A percentile compares a stretch with the other conserved stretches of the same genome.
These are phyloP conservation scores for Globisporangium cylindrosporum DNA, from an alignment of 352 stramenopile genomes.

Conservation along the genomic window DNA sequence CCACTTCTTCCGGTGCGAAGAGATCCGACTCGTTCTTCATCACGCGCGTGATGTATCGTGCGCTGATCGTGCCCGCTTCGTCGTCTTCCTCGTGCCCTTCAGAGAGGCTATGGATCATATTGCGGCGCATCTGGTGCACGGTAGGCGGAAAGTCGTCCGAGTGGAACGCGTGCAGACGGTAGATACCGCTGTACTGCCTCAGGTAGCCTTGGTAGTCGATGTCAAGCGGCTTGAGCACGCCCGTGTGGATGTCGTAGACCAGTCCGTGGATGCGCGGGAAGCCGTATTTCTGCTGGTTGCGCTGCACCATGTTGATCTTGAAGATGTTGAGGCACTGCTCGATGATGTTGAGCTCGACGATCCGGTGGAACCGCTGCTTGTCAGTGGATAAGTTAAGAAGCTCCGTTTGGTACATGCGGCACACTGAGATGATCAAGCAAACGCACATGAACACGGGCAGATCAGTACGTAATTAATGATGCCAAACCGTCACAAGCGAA, in stretches of 20 bases:
- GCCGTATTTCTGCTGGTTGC: slow-evolving; percentile 57
- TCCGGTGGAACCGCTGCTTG: slow-evolving; percentile 34
- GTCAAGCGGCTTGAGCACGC: slow-evolving; percentile 58
- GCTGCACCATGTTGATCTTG: slow-evolving; percentile 84
- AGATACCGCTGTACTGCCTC: slow-evolving; percentile 41
- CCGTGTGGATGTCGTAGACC: slow-evolving; percentile 67
- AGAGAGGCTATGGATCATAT: slow-evolving; percentile 52
- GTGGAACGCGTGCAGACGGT: slow-evolving; percentile 51
- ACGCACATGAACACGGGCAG: neutral
- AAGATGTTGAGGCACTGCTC: slow-evolving; percentile 86
- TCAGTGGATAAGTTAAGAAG: slow-evolving; percentile 30
- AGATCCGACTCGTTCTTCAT: slow-evolving; percentile 57
- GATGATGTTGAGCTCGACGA: slow-evolving; percentile 83
- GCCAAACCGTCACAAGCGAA: neutral
- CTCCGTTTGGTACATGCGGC: slow-evolving; percentile 49
- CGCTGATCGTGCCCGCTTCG: slow-evolving; percentile 32
- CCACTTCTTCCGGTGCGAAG: slow-evolving; percentile 48
- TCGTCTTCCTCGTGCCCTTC: slow-evolving; percentile 62
- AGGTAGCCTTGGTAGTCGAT: slow-evolving; percentile 67
- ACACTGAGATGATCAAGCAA: slow-evolving; percentile 29
- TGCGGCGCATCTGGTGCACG: slow-evolving; percentile 47
- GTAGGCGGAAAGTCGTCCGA: slow-evolving; percentile 50
- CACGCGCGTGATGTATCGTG: slow-evolving; percentile 52
- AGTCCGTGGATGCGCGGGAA: slow-evolving; percentile 70
- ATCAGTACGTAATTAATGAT: neutral